A percentile compares a stretch with the other conserved stretches of the same genome.
Evolutionary conservation across 257 asterid species (phyloP).

Genomic region (Penstemon davidsonii): DNA sequence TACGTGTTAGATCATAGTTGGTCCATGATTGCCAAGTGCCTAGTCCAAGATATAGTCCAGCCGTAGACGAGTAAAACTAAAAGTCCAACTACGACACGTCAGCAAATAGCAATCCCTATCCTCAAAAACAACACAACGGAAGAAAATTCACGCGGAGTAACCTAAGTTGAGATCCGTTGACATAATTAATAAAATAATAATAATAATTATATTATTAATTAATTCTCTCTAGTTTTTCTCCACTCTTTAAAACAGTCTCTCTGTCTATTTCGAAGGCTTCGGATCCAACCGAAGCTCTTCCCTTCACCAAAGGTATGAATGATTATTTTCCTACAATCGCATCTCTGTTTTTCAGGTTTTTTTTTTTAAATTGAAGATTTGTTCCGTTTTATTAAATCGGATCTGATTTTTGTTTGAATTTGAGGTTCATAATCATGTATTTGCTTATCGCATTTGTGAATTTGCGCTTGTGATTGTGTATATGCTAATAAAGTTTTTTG

Average conservation of each 20-base stretch:
- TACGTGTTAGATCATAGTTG: not conserved
- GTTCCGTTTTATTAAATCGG: not conserved
- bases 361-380: not conserved
- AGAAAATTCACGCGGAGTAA: not conserved
- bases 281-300: slow-evolving; percentile 32
- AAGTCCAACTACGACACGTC: not conserved
- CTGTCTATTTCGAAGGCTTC: slow-evolving; percentile 3
- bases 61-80: not conserved
- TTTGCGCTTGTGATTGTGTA: not conserved
- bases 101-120: not conserved
- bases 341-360: slow-evolving; percentile 2
- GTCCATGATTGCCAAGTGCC: not conserved
- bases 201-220: too few relatives aligned
- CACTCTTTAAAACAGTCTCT: not conserved
- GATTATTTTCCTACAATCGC: not conserved
- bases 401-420: too few relatives aligned
- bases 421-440: not conserved
- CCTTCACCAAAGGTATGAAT: slow-evolving; percentile 31
- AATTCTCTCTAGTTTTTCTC: too few relatives aligned
- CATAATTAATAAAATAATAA: not conserved
- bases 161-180: slow-evolving; percentile 14
- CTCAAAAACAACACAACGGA: not conserved
- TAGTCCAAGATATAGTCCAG: not conserved
- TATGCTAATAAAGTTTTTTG: too few relatives aligned
- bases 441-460: not conserved